These are phyloP conservation scores for Typha latifolia DNA, from an alignment of 176 grass and related monocot species.

Conservation along the genomic window DNA sequence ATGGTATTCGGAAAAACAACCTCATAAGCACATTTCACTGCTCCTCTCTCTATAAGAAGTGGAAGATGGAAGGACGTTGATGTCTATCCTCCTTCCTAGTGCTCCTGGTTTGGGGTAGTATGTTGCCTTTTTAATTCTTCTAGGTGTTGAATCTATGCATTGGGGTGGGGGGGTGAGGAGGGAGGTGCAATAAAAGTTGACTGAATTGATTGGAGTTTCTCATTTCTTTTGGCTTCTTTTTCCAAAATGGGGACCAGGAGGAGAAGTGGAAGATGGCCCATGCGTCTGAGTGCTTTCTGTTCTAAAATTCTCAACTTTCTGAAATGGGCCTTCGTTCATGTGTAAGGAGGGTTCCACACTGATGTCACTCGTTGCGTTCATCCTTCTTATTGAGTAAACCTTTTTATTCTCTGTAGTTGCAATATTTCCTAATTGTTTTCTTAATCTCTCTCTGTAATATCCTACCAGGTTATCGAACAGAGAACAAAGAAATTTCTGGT, in stretches of 20 bases:
- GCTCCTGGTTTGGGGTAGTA: background rate
- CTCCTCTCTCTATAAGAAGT: constrained; percentile 12
- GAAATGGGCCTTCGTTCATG: no score
- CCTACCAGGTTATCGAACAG: background rate
- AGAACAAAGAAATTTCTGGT: no score
- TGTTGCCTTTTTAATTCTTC: background rate
- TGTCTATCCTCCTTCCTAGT: background rate
- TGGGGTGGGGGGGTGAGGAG: no score
- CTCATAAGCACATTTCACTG: constrained; percentile 35
- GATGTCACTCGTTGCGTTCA: no score
- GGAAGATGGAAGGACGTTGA: constrained; percentile 5
- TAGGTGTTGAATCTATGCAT: background rate
- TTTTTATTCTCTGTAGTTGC: no score
- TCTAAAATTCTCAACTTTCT: background rate
- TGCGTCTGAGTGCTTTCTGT: background rate
- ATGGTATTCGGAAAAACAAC: constrained; percentile 31
- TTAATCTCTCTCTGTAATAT: no score
- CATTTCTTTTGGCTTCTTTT: background rate
- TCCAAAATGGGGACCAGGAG: background rate
- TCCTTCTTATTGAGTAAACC: no score
- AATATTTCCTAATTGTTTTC: no score
- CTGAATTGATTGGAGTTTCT: background rate
- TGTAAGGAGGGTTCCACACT: no score
- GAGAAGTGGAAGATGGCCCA: constrained; percentile 2
- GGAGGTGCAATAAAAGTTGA: background rate